phyloP scores from a whole-genome alignment of 345 rosid genomes.

The Eucalyptus polyanthemos region DNA sequence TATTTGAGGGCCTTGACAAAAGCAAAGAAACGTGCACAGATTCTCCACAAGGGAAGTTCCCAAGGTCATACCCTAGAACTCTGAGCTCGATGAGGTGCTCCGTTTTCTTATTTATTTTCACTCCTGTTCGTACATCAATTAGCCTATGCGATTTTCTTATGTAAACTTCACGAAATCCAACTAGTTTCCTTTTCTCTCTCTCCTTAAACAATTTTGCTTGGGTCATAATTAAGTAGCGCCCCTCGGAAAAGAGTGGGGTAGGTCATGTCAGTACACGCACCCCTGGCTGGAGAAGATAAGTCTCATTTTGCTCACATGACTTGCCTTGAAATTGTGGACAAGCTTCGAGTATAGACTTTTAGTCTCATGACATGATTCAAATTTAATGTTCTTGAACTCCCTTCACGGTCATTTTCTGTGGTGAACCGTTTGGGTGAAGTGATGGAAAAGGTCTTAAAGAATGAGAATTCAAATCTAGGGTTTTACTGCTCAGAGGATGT shows the following conservation, averaged over 20 bases:
- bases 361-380: not conserved
- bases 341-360: not conserved
- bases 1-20: not conserved
- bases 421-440: not conserved
- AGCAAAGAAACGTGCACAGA: slow-evolving; percentile 17
- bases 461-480: not conserved
- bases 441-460: not conserved
- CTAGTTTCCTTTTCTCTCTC: not conserved
- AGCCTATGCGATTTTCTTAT: not conserved
- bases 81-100: not conserved
- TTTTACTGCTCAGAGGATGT: not conserved
- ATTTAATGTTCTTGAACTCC: not conserved
- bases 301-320: not conserved
- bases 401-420: not conserved
- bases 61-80: slow-evolving; percentile 18
- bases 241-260: not conserved
- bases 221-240: not conserved
- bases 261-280: not conserved
- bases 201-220: not conserved
- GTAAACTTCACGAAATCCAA: not conserved
- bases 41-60: slow-evolving; percentile 5
- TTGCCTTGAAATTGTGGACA: not conserved
- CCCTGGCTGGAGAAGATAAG: not conserved
- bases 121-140: not conserved
- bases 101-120: not conserved